These are phyloP conservation scores for Russula compacta DNA, from an alignment of 768 basidiomycete genomes.

Conservation along the genomic window DNA sequence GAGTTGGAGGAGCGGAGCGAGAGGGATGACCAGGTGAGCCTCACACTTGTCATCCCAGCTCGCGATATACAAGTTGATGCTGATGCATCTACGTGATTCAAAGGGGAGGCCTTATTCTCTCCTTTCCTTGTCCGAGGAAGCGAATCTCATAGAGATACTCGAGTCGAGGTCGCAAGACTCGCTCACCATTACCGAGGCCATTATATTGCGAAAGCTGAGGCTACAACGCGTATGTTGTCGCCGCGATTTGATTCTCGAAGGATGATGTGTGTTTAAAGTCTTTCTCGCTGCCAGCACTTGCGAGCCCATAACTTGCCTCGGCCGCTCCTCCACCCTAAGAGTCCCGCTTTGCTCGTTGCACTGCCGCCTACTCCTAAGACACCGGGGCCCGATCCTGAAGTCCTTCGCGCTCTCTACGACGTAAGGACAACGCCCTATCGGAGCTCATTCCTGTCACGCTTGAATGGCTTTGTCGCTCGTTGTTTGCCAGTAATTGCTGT, in stretches of 20 bases:
- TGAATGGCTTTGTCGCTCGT: constrained; percentile 36
- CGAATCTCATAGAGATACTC: background rate
- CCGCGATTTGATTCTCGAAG: background rate
- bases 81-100: background rate
- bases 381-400: constrained; percentile 24
- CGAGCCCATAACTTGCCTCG: constrained; percentile 18
- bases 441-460: constrained; percentile 56
- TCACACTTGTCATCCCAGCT: background rate
- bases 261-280: background rate
- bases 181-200: constrained; percentile 8
- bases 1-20: constrained; percentile 3
- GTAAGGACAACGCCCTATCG: constrained; percentile 58
- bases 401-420: constrained; percentile 43
- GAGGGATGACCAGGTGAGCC: constrained; percentile 16
- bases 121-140: constrained; percentile 13
- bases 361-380: constrained; percentile 26
- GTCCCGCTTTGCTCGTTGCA: constrained; percentile 27
- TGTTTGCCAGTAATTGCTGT: constrained; percentile 40
- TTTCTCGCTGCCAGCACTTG: constrained; percentile 14
- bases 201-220: constrained; percentile 20
- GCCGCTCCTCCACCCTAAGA: constrained; percentile 13
- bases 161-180: constrained; percentile 1
- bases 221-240: constrained; percentile 11
- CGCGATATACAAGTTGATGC: background rate
- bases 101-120: constrained; percentile 19